Percentiles rank a stretch among this genome's conserved stretches.
Conservation (phyloP, 2,329 filamentous ascomycete species). For the Cercospora zeina region DNA sequence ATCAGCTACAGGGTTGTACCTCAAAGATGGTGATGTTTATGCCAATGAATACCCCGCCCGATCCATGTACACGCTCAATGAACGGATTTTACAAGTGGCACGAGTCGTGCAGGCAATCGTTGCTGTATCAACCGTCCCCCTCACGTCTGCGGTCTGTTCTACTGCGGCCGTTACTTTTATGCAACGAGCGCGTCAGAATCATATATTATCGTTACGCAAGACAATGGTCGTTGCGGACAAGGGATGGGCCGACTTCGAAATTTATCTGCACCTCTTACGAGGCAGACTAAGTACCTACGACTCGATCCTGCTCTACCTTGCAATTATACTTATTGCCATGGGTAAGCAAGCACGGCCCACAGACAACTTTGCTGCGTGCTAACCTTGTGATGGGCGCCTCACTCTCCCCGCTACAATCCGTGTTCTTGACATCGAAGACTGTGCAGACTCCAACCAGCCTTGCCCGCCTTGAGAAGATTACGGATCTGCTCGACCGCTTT, state of each 20-base stretch:
- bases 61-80: neutral
- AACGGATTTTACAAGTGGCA: neutral
- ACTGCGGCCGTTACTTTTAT: neutral
- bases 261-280: neutral
- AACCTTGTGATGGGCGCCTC: neutral
- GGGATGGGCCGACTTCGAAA: neutral
- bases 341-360: neutral
- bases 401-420: neutral
- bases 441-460: neutral
- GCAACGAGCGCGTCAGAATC: neutral
- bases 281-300: neutral
- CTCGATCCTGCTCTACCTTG: neutral
- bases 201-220: neutral
- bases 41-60: neutral
- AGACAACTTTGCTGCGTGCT: neutral
- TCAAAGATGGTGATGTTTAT: neutral
- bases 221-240: neutral
- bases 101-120: neutral
- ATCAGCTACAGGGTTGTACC: neutral
- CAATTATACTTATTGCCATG: neutral
- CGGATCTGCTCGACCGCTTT: neutral
- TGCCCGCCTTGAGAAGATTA: neutral
- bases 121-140: neutral
- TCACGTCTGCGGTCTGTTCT: neutral
- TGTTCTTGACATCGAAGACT: neutral